Evolutionary conservation across 305 asterid species (phyloP), one percentile per base, ranked within the genome.

Genomic region (Fraxinus nigra): DNA sequence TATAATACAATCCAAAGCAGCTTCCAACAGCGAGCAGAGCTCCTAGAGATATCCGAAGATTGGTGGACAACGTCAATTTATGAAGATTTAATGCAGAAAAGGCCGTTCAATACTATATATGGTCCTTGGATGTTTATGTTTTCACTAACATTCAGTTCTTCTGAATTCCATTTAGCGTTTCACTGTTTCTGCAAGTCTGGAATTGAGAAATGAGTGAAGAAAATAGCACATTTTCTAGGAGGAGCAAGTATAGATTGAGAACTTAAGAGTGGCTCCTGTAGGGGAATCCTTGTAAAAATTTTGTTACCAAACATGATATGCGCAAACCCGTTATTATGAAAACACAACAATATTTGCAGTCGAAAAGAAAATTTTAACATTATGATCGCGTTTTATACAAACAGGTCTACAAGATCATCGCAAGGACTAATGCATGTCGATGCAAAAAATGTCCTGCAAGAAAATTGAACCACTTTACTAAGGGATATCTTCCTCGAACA

Each of bases 1-100:
- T 90, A 92, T 95, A 90, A 94, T 94, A 82, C 94, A 93, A 79
- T 89, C 97, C 67, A 87, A 79, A 72, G 87, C 83, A 85, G 81
- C 89, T 61, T 75, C 79, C 16, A 89, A 89, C 59, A 40, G 83
- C 16, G 85, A 84, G 72, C 85, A 85, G 32, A 80, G 75, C 84
- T 86, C 79, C 9, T 80, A 72, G 70, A 61, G 78, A 24, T 10
- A 70, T 32, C 40, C 20, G 30, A 79, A 72, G 79, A 46, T 28
- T 48, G 28, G 28, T 51, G 33, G 33, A 63, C 33, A 63, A 24
- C 16, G 33, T 63, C 11, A 63, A 22, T 63, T 63, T 63, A 24
- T 24, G 72, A 3, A 9, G 16, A 63, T 7, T 3, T 20, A 6
- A 20, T 24, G 72, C 32, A 20, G 72, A 20, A 63, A 7, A 63